Evolutionary conservation across 331 rosid species (phyloP), one percentile per base, ranked within the genome.

Genomic region (Rosa hybrid): DNA sequence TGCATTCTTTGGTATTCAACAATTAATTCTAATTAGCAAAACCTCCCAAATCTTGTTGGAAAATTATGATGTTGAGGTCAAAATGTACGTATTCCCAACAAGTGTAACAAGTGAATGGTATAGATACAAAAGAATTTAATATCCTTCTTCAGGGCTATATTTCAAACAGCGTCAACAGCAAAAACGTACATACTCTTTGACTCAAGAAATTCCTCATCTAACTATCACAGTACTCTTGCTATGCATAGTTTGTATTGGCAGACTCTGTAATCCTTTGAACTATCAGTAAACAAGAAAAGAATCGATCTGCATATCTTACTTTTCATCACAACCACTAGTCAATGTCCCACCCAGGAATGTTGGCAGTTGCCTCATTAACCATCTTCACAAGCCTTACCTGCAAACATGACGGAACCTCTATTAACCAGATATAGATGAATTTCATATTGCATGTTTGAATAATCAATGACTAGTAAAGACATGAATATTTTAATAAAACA

Each of bases 321-420:
- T 80, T 77, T 67, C 53, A 20, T 30, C 74, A 83, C 76, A 63
- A 63, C 85, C 85, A 85, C 86, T 78, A 60, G 80, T 82, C 80
- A 79, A 42, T 73, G 41, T 87, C 88, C 97, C 97, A 92, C 54
- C 81, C 88, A 60, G 90, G 90, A 65, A 92, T 83, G 84, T 91
- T 89, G 78, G 91, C 92, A 53, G 94, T 85, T 62, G 97, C 97
- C 86, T 90, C 96, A 57, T 92, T 92, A 12, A 92, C 94, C 96
- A 91, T 84, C 82, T 89, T 89, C 71, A 92, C 96, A 72, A 91
- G 94, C 83, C 92, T 71, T 71, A 84, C 96, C 97, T 92, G 87
- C 86, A 81, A 48, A 79, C 38, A 69, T 74, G 13, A 82, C 77
- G 45, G 12, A 72, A 8, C 25, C 68, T 80, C 57, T 18, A 77